Evolutionary conservation across 495 filamentous ascomycete genomes (phyloP), one percentile per base, ranked within the genome.

Genomic region (Aspergillus nidulans): DNA sequence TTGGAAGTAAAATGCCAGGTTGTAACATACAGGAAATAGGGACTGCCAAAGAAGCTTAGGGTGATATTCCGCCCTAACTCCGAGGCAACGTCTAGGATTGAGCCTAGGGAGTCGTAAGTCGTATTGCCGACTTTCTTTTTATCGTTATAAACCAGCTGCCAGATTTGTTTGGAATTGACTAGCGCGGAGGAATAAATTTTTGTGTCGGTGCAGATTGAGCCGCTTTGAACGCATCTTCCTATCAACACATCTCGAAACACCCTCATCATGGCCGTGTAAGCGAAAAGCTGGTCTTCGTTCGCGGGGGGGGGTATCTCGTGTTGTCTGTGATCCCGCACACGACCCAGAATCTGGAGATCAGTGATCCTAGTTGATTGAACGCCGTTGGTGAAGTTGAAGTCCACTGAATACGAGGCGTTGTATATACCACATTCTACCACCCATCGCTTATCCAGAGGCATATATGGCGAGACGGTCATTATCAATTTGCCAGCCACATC

Each of bases 381-480:
- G 36, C 49, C 49, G 25, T 42, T 28, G 15, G n/a, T 15, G 12
- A 18, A 52, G 36, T 28, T 32, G 18, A 52, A 52, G 49, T 52
- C 13, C 19, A 52, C 49, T 0, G 9, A n/a, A 15, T 42, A 52
- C 1, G 49, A 52, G 24, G 49, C 49, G 49, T 52, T 52, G 25
- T 52, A 52, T 21, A 52, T 52, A 15, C 21, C 49, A 24, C 49
- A 52, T 16, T 52, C 49, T 6, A 52, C 15, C 18, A 51, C 48
- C 5, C 18, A 24, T 12, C 48, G 20, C 1, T n/a, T 4, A 23
- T 23, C 21, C 2, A 20, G 15, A 1, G 26, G 19, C 16, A 40
- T 25, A 3, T 26, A 13, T 0, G 12, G 13, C 6, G 18, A 32
- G 7, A 26, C 12, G 5, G 36, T 23, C 8, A 52, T 28, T n/a